phyloP scores from a whole-genome alignment of 2,329 filamentous ascomycete species.

The Clonostachys solani region DNA sequence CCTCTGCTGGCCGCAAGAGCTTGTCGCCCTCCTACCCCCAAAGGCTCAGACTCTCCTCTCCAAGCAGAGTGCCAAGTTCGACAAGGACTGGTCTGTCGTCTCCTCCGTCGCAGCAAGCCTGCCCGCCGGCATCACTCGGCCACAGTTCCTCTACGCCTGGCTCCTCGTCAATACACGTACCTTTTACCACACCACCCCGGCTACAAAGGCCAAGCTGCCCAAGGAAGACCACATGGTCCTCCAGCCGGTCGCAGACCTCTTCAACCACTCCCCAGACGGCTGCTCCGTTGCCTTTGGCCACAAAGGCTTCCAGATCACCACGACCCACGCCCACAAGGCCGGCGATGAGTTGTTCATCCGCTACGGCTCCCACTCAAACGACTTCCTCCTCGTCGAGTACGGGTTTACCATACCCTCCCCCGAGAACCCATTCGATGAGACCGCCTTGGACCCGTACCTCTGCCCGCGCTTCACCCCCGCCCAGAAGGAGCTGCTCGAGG shows the following conservation, averaged over 20 bases:
- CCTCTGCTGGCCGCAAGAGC: constrained; percentile 39
- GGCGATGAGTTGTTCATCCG: constrained; percentile 66
- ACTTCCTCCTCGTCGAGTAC: constrained; percentile 69
- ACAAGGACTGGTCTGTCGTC: constrained; percentile 31
- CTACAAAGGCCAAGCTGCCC: constrained; percentile 24
- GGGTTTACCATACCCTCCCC: constrained; percentile 36
- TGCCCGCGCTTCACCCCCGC: constrained; percentile 26
- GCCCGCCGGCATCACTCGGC: constrained; percentile 12
- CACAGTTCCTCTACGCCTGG: constrained; percentile 41
- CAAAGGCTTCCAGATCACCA: constrained; percentile 47
- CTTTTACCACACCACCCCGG: constrained; percentile 43
- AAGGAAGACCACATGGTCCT: constrained; percentile 56
- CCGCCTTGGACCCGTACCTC: constrained; percentile 40
- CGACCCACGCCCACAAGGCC: constrained; percentile 41
- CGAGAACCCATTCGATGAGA: constrained; percentile 46
- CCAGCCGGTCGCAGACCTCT: constrained; percentile 64
- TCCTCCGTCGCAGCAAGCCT: constrained; percentile 17
- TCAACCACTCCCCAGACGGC: constrained; percentile 45
- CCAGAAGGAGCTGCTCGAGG: constrained; percentile 34
- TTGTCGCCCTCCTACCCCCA: constrained; percentile 40
- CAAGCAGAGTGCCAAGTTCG: constrained; percentile 45
- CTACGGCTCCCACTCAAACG: constrained; percentile 69
- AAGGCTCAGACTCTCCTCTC: constrained; percentile 38
- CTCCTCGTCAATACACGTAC: constrained; percentile 51
- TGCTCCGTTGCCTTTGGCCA: constrained; percentile 47